Evolutionary conservation across 805 yeast species (phyloP), one percentile per base, ranked within the genome.

Genomic region (Wickerhamiella domercqiae): DNA sequence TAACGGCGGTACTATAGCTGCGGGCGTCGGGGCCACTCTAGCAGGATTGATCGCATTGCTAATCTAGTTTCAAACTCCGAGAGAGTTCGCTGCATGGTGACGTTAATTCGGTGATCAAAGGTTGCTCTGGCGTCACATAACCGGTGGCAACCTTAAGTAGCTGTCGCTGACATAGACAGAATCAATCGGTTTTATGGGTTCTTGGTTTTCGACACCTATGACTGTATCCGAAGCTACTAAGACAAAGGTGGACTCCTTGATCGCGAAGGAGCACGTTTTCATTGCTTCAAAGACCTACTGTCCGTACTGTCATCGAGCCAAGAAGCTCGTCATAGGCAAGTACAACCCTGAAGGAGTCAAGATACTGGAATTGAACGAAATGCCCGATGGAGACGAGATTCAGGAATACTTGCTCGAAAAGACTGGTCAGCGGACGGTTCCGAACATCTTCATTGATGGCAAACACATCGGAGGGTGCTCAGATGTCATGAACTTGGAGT

Each of bases 391-490:
- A 40, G 61, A 63, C 34, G 86, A 76, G 22, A 71, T 84, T 48
- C 96, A 86, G 63, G 76, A 64, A 35, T 93, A 93, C 47, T 67
- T 87, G 43, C 58, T 56, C 37, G 73, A 78, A 55, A 59, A 83
- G 42, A 80, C 93, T 29, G 90, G 93, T 42, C 97, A 87, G 67
- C 70, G 75, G 48, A 83, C 96, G 29, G 97, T 87, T 44, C 98
- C 98, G 45, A 84, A 79, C 57, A 70, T 87, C 49, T 87, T 78
- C 64, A 83, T 87, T 57, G 75, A 68, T 34, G 95, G 94, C 43
- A 70, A 86, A 62, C 95, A 84, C 66, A 73, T 87, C 53, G 98
- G 98, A 43, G 98, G 98, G 44, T 82, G 84, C 70, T 76, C 86
- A 29, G 94, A 82, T 49, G 64, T 87, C 46, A 93, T 84, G 62